Conservation (phyloP, 495 filamentous ascomycete species). For the Aspergillus mulundensis region DNA sequence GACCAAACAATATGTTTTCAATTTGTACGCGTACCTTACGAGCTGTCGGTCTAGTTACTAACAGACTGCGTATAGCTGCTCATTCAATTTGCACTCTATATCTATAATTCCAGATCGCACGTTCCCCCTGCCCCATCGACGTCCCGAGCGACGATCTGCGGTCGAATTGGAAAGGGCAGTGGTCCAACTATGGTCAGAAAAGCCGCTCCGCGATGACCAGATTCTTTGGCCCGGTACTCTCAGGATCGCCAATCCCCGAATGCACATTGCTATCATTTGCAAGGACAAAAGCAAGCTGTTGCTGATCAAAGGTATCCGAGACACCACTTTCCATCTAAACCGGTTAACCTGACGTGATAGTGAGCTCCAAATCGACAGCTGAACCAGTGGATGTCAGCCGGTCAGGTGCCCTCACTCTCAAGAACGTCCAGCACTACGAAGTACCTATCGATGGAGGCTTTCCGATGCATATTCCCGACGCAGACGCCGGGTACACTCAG, state of each 20-base stretch:
- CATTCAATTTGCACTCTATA: background rate
- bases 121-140: background rate
- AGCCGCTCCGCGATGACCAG: background rate
- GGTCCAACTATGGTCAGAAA: background rate
- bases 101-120: background rate
- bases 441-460: background rate
- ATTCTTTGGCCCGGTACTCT: background rate
- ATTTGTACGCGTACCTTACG: background rate
- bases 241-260: background rate
- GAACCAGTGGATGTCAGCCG: background rate
- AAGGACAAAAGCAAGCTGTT: background rate
- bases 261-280: background rate
- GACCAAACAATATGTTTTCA: background rate
- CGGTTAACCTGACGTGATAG: background rate
- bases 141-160: background rate
- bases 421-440: background rate
- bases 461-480: background rate
- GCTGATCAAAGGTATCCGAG: background rate
- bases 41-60: background rate
- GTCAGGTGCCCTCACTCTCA: background rate
- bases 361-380: background rate
- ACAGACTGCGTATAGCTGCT: background rate
- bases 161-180: background rate
- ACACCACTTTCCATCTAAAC: background rate
- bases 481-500: background rate